phyloP scores from a whole-genome alignment of 768 basidiomycete genomes.

The Lanmaoa pseudosensibilis region DNA sequence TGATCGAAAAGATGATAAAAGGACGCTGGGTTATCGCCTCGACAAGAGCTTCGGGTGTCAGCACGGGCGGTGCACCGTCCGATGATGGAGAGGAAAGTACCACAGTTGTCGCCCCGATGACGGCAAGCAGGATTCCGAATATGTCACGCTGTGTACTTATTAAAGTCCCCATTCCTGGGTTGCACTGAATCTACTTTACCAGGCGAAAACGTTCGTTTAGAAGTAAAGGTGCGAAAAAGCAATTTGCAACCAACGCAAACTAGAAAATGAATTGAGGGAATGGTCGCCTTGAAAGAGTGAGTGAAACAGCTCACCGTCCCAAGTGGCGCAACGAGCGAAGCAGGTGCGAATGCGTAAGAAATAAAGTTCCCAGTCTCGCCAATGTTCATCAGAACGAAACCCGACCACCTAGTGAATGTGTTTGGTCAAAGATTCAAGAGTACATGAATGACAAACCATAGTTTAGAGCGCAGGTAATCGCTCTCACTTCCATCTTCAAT shows the following conservation, averaged over 20 bases:
- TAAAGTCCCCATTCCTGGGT: conserved; percentile 11
- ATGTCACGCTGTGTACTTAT: conserved; percentile 60
- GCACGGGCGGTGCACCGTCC: conserved; percentile 50
- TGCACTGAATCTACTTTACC: conserved; percentile 38
- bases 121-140: conserved; percentile 73
- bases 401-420: conserved; percentile 69
- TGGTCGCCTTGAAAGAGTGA: neutral
- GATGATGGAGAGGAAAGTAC: conserved; percentile 78
- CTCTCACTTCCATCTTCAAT: conserved; percentile 52
- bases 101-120: conserved; percentile 91
- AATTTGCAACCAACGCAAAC: conserved; percentile 95
- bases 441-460: conserved; percentile 58
- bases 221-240: conserved; percentile 87
- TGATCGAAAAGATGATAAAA: conserved; percentile 73
- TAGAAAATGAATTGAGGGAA: conserved; percentile 27
- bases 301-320: conserved; percentile 71
- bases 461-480: conserved; percentile 78
- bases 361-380: conserved; percentile 92
- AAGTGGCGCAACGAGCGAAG: conserved; percentile 90
- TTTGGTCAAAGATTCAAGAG: neutral
- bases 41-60: conserved; percentile 68
- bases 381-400: conserved; percentile 84
- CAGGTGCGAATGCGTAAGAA: conserved; percentile 87
- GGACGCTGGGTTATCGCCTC: conserved; percentile 65
- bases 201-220: conserved; percentile 80